phyloP scores from a whole-genome alignment of 73 alveolate genomes.

The Paramecium bursaria region DNA sequence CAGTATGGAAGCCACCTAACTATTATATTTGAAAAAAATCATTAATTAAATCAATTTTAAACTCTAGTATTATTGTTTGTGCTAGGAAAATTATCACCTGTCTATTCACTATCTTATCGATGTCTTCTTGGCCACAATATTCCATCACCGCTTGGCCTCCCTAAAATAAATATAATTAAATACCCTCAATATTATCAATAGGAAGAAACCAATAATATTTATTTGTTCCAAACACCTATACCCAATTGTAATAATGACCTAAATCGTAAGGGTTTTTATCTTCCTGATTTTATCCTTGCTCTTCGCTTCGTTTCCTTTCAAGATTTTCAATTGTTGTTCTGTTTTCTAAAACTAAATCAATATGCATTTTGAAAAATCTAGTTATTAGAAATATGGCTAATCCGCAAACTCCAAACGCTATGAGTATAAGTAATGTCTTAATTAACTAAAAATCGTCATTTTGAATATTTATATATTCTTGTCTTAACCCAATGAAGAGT shows the following conservation, averaged over 20 bases:
- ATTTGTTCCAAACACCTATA: conserved; percentile 91
- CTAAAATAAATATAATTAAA: not conserved
- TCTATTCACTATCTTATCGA: not conserved
- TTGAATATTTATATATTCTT: conserved; percentile 40
- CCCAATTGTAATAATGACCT: conserved; percentile 80
- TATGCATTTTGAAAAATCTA: conserved; percentile 88
- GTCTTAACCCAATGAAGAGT: conserved; percentile 1
- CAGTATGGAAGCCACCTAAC: conserved; percentile 55
- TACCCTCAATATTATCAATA: conserved; percentile 76
- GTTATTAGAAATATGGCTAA: conserved; percentile 82
- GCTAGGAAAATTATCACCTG: not conserved
- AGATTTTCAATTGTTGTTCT: conserved; percentile 95
- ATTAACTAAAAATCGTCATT: conserved; percentile 4
- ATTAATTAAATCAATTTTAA: too few relatives aligned
- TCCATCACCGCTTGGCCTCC: conserved; percentile 97
- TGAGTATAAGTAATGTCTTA: not conserved
- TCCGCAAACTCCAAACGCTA: conserved; percentile 69
- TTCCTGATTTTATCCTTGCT: conserved; percentile 39
- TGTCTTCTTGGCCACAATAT: conserved; percentile 82
- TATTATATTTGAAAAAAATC: too few relatives aligned
- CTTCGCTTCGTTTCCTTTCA: conserved; percentile 79
- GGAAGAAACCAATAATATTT: conserved; percentile 89
- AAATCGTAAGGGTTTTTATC: conserved; percentile 82
- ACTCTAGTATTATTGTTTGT: not conserved
- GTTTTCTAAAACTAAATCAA: conserved; percentile 81